Base-by-base conservation (phyloP, 305 asterid species). In the Nicotiana rustica region DNA sequence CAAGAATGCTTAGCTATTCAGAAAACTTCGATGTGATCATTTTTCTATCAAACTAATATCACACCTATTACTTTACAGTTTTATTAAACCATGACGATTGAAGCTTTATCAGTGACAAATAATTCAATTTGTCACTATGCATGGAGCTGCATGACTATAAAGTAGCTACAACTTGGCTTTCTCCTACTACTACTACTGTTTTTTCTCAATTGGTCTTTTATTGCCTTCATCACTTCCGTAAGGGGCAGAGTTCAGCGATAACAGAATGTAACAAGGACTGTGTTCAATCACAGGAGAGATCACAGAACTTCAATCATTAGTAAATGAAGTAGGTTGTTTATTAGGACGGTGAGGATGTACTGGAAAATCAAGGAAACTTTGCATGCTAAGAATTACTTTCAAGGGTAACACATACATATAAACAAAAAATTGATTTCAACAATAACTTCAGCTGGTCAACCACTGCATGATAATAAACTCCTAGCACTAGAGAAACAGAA, bases 21-120 rank as follows among this genome's bases (percentile, higher is more conserved):
- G 68, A 64, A 64, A 10, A 64, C n/a, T 10, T 64, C 25, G 68
- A 64, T 64, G 36, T 64, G 69, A 64, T 64, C 17, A 64, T 64
- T 25, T 21, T 25, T 64, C 69, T 12, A 64, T 64, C 6, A 4
- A 64, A 64, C 68, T 19, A 62, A 62, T 10, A 5, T 21, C 21
- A 9, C 17, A 62, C 4, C 68, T 62, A 62, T 21, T 62, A 10
- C 33, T 61, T 19, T 1, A 61, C 2, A 3, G 9, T 19, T 64
- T 25, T 64, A 29, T 10, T 21, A 64, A 64, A 64, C 68, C 36
- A 64, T 21, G 36, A 21, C 10, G 3, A 62, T 4, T 61, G 33
- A 62, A 21, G 67, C 10, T 19, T 21, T 10, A 9, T 15, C 35
- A 62, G 67, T 19, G 36, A 7, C 10, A 64, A 21, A 25, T 1